Evolutionary conservation across 73 alveolate species (phyloP).

Genomic region (Breviolum minutum): DNA sequence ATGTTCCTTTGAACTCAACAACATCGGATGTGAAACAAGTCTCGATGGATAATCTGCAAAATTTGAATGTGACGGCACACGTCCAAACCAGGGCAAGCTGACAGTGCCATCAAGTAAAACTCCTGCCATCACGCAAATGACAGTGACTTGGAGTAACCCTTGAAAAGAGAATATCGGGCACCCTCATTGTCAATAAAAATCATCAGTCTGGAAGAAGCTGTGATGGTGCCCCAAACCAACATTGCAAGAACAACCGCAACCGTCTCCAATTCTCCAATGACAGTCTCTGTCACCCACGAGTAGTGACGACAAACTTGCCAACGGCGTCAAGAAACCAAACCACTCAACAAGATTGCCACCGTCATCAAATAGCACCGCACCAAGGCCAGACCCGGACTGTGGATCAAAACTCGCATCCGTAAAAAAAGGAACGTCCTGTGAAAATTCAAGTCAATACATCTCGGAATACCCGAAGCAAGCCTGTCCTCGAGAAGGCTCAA

Average conservation of each 20-base stretch:
- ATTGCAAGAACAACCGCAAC: too few relatives aligned
- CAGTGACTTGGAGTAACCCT: not conserved
- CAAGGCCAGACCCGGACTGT: not conserved
- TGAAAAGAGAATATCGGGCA: not conserved
- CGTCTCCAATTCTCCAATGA: not conserved
- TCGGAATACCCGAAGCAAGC: not conserved
- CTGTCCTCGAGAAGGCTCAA: not conserved
- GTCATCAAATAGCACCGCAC: not conserved
- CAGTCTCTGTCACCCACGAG: not conserved
- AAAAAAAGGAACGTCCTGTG: not conserved
- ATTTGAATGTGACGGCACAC: not conserved
- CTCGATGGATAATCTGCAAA: not conserved
- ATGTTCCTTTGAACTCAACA: not conserved
- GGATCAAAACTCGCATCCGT: not conserved
- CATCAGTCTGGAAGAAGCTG: too few relatives aligned
- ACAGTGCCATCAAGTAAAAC: not conserved
- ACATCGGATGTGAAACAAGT: not conserved
- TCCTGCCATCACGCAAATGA: not conserved
- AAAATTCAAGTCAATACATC: not conserved
- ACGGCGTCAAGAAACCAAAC: not conserved
- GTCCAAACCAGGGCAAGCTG: not conserved
- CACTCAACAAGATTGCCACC: not conserved
- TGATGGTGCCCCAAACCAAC: too few relatives aligned
- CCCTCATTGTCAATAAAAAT: too few relatives aligned
- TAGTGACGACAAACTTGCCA: not conserved